Base-by-base conservation (phyloP, 441 rosid species). In the Pelargonium cotyledonis region DNA sequence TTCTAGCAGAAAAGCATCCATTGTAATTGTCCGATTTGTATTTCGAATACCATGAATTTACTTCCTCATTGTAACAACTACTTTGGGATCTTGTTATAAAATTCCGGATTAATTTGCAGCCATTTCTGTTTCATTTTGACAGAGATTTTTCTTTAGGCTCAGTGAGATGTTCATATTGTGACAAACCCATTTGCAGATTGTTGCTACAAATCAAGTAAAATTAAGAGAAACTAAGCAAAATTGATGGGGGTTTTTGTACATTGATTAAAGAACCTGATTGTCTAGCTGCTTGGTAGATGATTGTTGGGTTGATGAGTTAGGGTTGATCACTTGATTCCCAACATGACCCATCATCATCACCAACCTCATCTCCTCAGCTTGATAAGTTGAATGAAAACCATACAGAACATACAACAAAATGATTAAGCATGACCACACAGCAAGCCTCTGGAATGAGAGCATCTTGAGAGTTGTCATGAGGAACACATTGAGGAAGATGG, bases 311-410 rank as follows among this genome's bases (percentile, higher is more conserved):
- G 51, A 46, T 8, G 51, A 46, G 51, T 8, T 9, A 2, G 10
- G 51, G 14, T 46, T 8, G 51, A 46, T 12, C 2, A 46, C 14
- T 8, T 46, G 12, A 46, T 46, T n/a, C 8, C 51, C 51, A 46
- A 9, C 51, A 46, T 8, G 51, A 46, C 12, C 55, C 55, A 57
- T 57, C 62, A 57, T 8, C 23, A 21, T 21, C 23, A 21, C 23
- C 23, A 21, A 0, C n/a, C 62, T 57, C 62, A 57, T 73, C 73
- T 87, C 95, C 76, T 92, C 98, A 0, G 89, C 95, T 75, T 86
- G 82, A 58, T 87, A 89, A 65, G 94, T 88, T 38, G 89, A 85
- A 73, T 92, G 98, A 16, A 92, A 97, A 53, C 98, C 96, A 74
- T 92, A 92, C 9, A 92, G 73, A 65, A 86, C 82, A 65, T 92